A percentile compares a stretch with the other conserved stretches of the same genome.
Evolutionary conservation across 129 eudicot species (phyloP).

Genomic region (Pittosporum tobira): DNA sequence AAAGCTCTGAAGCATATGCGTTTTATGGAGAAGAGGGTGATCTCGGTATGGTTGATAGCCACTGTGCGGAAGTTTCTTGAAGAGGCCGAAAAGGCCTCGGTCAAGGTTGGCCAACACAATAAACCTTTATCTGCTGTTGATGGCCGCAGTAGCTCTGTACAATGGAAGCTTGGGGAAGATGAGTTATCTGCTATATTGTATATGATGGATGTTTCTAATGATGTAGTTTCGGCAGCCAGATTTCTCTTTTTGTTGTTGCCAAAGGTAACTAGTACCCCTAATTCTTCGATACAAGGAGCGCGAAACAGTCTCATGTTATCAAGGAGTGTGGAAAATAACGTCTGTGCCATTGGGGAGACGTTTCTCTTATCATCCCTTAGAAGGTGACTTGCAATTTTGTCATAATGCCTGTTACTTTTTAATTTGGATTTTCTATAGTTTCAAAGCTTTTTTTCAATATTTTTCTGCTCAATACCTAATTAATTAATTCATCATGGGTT

Average conservation of each 20-base stretch:
- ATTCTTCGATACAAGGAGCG: constrained; percentile 50
- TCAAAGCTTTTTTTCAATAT: neutral
- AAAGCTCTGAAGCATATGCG: constrained; percentile 53
- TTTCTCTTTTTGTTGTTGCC: constrained; percentile 82
- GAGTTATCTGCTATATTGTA: constrained; percentile 65
- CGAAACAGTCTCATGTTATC: constrained; percentile 52
- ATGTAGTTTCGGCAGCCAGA: constrained; percentile 52
- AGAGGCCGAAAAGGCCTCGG: constrained; percentile 51
- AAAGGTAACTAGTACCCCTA: constrained; percentile 44
- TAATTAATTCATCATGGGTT: neutral
- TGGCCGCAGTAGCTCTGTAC: constrained; percentile 35
- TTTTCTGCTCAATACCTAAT: neutral
- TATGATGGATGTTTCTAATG: constrained; percentile 71
- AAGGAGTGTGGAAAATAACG: constrained; percentile 54
- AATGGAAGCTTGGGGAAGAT: constrained; percentile 94
- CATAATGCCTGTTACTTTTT: constrained; percentile 4
- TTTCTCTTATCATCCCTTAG: constrained; percentile 65
- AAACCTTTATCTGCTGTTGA: constrained; percentile 49
- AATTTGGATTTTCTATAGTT: neutral
- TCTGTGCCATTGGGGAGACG: constrained; percentile 66
- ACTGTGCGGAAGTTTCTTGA: constrained; percentile 64
- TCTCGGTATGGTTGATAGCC: constrained; percentile 62
- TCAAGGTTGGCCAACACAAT: constrained; percentile 47
- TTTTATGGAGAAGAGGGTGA: constrained; percentile 57
- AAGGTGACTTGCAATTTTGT: constrained; percentile 41